Evolutionary conservation across 2,329 filamentous ascomycete species (phyloP).

Genomic region (Pseudogymnoascus sp.): DNA sequence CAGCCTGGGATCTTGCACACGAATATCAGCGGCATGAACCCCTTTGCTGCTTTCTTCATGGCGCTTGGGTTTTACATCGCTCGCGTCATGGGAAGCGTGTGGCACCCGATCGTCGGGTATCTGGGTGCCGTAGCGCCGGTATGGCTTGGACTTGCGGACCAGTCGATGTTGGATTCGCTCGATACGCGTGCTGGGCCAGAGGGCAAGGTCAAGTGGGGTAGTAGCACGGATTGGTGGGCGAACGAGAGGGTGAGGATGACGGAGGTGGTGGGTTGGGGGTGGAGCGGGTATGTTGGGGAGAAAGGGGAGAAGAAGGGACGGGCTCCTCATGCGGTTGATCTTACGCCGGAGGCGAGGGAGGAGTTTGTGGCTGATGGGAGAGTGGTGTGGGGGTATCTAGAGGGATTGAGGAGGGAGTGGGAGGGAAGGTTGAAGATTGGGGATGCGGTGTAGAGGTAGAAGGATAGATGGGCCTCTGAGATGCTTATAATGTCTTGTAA

Average conservation of each 20-base stretch:
- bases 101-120: slow-evolving; percentile 76
- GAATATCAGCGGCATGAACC: slow-evolving; percentile 67
- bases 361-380: slow-evolving; percentile 57
- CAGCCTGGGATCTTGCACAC: slow-evolving; percentile 87
- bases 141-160: slow-evolving; percentile 67
- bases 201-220: slow-evolving; percentile 69
- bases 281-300: slow-evolving; percentile 50
- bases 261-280: slow-evolving; percentile 83
- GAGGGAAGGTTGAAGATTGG: slow-evolving; percentile 36
- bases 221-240: slow-evolving; percentile 53
- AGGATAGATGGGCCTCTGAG: background rate
- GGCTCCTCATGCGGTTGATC: slow-evolving; percentile 48
- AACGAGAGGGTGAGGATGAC: slow-evolving; percentile 62
- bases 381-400: slow-evolving; percentile 63
- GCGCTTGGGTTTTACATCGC: slow-evolving; percentile 59
- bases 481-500: background rate
- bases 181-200: slow-evolving; percentile 41
- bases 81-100: slow-evolving; percentile 75
- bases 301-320: slow-evolving; percentile 50
- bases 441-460: slow-evolving; percentile 14
- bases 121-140: slow-evolving; percentile 67
- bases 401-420: slow-evolving; percentile 62
- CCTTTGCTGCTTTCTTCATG: slow-evolving; percentile 65
- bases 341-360: slow-evolving; percentile 52
- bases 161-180: slow-evolving; percentile 52